Evolutionary conservation across 106 monocot species (phyloP).

Genomic region (Dactylorhiza incarnata): DNA sequence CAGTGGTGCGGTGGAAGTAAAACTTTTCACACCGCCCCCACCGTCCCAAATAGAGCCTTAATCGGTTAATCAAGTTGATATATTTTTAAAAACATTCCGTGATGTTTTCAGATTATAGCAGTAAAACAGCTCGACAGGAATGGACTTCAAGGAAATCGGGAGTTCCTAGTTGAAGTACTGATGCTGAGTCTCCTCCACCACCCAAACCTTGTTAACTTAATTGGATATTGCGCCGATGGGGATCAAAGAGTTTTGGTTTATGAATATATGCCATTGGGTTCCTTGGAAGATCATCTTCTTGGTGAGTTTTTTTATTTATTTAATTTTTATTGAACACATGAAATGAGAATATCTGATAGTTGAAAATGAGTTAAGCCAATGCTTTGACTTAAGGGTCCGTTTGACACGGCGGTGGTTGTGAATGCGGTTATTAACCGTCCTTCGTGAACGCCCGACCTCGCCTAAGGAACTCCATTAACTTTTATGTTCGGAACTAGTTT

Average conservation of each 20-base stretch:
- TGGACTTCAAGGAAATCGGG: slow-evolving; percentile 8
- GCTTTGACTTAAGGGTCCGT: too few relatives aligned
- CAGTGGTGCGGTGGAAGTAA: too few relatives aligned
- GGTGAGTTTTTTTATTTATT: neutral
- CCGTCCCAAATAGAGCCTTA: too few relatives aligned
- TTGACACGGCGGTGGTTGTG: too few relatives aligned
- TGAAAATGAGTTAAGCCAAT: too few relatives aligned
- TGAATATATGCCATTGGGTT: slow-evolving; percentile 8
- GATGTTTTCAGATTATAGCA: neutral
- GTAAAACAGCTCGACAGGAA: slow-evolving; percentile 8
- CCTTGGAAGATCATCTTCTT: slow-evolving; percentile 5
- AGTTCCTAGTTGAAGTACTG: slow-evolving; percentile 4
- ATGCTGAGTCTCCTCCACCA: slow-evolving; percentile 10
- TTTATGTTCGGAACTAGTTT: too few relatives aligned
- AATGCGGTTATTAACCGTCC: too few relatives aligned
- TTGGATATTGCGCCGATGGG: slow-evolving; percentile 9
- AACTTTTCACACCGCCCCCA: too few relatives aligned
- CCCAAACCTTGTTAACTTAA: slow-evolving; percentile 8
- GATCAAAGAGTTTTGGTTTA: slow-evolving; percentile 9
- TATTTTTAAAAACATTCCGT: neutral
- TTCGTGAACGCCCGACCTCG: too few relatives aligned
- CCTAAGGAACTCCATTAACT: too few relatives aligned
- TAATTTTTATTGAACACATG: too few relatives aligned
- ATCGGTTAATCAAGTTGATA: neutral
- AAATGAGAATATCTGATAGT: too few relatives aligned